phyloP scores from a whole-genome alignment of 495 filamentous ascomycete species.

The Aspergillus hancockii region DNA sequence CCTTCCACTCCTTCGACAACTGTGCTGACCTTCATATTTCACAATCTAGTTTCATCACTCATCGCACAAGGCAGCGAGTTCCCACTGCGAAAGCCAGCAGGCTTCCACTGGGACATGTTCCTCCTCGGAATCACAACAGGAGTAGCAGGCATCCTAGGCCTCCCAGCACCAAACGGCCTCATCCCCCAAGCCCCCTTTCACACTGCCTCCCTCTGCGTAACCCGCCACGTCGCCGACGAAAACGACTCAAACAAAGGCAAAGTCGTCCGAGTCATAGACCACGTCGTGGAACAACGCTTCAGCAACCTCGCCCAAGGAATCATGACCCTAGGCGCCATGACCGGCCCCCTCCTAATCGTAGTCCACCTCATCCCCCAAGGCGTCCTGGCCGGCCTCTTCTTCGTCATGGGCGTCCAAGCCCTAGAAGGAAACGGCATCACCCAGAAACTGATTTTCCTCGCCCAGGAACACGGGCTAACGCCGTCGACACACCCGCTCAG shows the following conservation, averaged over 20 bases:
- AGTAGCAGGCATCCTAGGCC: constrained; percentile 77
- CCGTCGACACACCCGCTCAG: constrained; percentile 66
- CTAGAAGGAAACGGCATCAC: constrained; percentile 82
- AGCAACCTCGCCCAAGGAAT: constrained; percentile 86
- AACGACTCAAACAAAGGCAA: constrained; percentile 63
- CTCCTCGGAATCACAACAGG: constrained; percentile 87
- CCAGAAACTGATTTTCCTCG: constrained; percentile 74
- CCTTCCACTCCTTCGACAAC: not conserved
- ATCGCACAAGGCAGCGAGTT: constrained; percentile 94
- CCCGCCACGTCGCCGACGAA: constrained; percentile 57
- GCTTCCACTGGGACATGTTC: constrained; percentile 96
- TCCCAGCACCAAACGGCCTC: constrained; percentile 91
- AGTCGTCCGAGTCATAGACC: constrained; percentile 59
- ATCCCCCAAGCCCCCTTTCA: constrained; percentile 95
- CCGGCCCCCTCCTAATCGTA: constrained; percentile 78
- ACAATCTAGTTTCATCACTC: constrained; percentile 66
- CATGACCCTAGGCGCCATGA: constrained; percentile 83
- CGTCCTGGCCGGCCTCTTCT: constrained; percentile 89
- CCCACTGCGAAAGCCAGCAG: constrained; percentile 85
- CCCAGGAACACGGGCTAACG: constrained; percentile 66
- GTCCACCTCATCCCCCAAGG: constrained; percentile 84
- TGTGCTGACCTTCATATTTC: not conserved
- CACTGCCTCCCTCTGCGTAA: constrained; percentile 80
- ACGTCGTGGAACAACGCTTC: constrained; percentile 88
- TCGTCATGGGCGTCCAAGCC: constrained; percentile 89